Evolutionary conservation across 2,329 filamentous ascomycete species (phyloP).

Genomic region (Colletotrichum sp.): DNA sequence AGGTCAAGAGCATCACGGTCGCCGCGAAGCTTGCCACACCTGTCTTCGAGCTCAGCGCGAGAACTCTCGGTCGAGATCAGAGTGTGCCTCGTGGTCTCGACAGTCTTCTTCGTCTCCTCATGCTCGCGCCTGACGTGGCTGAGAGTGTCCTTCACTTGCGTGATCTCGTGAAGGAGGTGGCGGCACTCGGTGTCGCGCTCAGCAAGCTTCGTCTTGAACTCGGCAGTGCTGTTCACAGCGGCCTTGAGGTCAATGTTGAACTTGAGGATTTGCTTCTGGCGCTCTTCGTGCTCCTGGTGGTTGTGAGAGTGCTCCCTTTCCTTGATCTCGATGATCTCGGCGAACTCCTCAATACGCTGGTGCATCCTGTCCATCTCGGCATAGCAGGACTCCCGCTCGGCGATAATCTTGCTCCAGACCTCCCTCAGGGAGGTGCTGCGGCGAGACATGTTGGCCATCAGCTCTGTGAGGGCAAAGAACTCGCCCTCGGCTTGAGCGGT

Average conservation of each 20-base stretch:
- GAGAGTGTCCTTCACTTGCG: not conserved
- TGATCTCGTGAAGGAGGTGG: not conserved
- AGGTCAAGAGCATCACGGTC: slow-evolving; percentile 3
- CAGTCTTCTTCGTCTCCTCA: slow-evolving; percentile 7
- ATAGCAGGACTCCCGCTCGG: slow-evolving; percentile 8
- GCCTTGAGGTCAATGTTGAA: slow-evolving; percentile 2
- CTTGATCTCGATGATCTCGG: slow-evolving; percentile 5
- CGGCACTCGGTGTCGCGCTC: slow-evolving; percentile 9
- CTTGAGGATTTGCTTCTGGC: slow-evolving; percentile 4
- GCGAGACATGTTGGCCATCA: slow-evolving; percentile 15
- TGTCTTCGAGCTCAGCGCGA: not conserved
- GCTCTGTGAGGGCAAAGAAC: slow-evolving; percentile 10
- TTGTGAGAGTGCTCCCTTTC: slow-evolving; percentile 6
- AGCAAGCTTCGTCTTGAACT: slow-evolving; percentile 6
- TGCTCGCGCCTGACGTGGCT: slow-evolving; percentile 1
- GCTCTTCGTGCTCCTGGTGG: slow-evolving; percentile 7
- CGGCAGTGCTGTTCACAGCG: not conserved
- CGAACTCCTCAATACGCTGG: slow-evolving; percentile 3
- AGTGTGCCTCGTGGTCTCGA: not conserved
- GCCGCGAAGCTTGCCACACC: not conserved
- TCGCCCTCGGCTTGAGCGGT: slow-evolving; percentile 8
- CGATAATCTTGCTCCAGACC: slow-evolving; percentile 15
- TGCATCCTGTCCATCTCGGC: slow-evolving; percentile 10
- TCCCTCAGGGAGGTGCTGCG: not conserved
- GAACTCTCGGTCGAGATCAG: not conserved